Conservation (phyloP, 192 early-diverging fungal species). For the Podila horticola region DNA sequence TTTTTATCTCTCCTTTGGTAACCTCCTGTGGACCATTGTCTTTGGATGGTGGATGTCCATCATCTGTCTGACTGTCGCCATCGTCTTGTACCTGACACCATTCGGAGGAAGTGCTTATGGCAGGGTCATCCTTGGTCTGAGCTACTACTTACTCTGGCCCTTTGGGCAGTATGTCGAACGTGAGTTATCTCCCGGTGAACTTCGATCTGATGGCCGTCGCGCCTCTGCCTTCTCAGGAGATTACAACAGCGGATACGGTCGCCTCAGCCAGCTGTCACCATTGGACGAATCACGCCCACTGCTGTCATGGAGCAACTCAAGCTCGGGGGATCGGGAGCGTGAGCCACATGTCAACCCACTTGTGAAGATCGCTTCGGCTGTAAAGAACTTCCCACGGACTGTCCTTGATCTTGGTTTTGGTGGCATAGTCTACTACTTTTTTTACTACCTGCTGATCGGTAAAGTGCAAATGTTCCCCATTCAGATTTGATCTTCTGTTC, state of each 20-base stretch:
- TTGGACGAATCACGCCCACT: slow-evolving; percentile 49
- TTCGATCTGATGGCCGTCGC: slow-evolving; percentile 10
- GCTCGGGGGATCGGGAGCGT: slow-evolving; percentile 37
- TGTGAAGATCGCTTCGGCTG: background rate
- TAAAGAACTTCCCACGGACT: slow-evolving; percentile 28
- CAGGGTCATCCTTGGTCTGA: slow-evolving; percentile 77
- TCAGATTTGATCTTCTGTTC: background rate
- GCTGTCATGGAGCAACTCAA: slow-evolving; percentile 31
- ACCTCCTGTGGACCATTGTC: slow-evolving; percentile 86
- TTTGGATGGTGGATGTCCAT: slow-evolving; percentile 92
- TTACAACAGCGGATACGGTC: slow-evolving; percentile 6
- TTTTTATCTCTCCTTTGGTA: slow-evolving; percentile 82
- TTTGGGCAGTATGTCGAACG: slow-evolving; percentile 95
- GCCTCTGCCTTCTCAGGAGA: background rate
- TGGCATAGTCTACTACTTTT: slow-evolving; percentile 61
- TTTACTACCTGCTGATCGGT: slow-evolving; percentile 60
- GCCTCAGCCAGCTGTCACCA: slow-evolving; percentile 36
- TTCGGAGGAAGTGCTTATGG: slow-evolving; percentile 67
- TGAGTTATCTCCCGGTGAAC: slow-evolving; percentile 35
- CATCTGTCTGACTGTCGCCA: slow-evolving; percentile 69
- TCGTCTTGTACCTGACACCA: slow-evolving; percentile 66
- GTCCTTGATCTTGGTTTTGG: slow-evolving; percentile 53
- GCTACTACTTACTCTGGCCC: slow-evolving; percentile 93
- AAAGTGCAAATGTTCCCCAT: background rate
- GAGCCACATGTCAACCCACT: background rate